phyloP scores from a whole-genome alignment of 2,329 filamentous ascomycete genomes.

The Pseudocercospora pini-densiflorae region DNA sequence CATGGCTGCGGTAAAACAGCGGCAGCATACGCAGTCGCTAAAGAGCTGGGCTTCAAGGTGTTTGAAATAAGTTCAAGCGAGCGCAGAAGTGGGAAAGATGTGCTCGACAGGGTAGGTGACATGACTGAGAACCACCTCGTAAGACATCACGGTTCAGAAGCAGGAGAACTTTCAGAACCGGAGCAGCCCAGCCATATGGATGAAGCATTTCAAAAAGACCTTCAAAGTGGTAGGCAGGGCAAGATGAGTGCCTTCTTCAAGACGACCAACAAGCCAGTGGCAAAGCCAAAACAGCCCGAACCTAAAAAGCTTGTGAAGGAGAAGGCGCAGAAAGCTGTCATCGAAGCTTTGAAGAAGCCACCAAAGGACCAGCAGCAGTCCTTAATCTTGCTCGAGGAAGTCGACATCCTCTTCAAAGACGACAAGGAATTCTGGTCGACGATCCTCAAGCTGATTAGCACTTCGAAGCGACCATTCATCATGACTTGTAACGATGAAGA shows the following conservation, averaged over 20 bases:
- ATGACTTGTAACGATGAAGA: slow-evolving; percentile 94
- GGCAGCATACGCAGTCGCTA: slow-evolving; percentile 86
- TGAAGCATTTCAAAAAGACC: slow-evolving; percentile 59
- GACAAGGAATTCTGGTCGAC: slow-evolving; percentile 95
- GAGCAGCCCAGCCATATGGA: slow-evolving; percentile 45
- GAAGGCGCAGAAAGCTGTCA: slow-evolving; percentile 32
- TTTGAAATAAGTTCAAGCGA: slow-evolving; percentile 92
- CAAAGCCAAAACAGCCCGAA: slow-evolving; percentile 36
- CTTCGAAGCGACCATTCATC: slow-evolving; percentile 89
- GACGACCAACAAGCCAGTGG: slow-evolving; percentile 43
- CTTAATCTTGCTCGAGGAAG: slow-evolving; percentile 90
- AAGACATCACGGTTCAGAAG: slow-evolving; percentile 50
- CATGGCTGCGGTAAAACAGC: slow-evolving; percentile 93
- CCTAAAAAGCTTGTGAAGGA: slow-evolving; percentile 36
- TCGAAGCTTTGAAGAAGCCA: slow-evolving; percentile 43
- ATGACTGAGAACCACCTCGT: slow-evolving; percentile 97
- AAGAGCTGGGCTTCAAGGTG: slow-evolving; percentile 88
- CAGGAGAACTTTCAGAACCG: slow-evolving; percentile 33
- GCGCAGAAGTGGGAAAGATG: slow-evolving; percentile 83
- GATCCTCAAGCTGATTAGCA: slow-evolving; percentile 73
- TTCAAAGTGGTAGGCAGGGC: slow-evolving; percentile 73
- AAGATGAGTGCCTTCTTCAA: slow-evolving; percentile 85
- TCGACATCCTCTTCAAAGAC: slow-evolving; percentile 91
- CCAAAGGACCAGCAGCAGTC: slow-evolving; percentile 78
- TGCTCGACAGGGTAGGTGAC: slow-evolving; percentile 89